phyloP scores from a whole-genome alignment of 2,329 filamentous ascomycete species.

The Arthrinium puccinioides region DNA sequence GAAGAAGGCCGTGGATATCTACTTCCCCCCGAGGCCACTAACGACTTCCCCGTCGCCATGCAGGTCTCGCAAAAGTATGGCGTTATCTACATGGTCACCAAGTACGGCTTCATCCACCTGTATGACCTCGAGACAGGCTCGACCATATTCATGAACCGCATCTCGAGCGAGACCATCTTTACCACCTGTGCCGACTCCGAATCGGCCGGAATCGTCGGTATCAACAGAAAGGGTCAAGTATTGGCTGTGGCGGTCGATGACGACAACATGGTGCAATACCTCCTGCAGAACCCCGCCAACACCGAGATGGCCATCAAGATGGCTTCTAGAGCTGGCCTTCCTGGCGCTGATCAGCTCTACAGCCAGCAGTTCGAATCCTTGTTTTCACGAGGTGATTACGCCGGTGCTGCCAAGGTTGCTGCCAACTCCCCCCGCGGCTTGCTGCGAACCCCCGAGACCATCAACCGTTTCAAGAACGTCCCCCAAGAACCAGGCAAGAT shows the following conservation, averaged over 20 bases:
- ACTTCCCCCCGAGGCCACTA: constrained; percentile 94
- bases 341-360: constrained; percentile 90
- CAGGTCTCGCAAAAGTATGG: constrained; percentile 96
- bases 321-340: constrained; percentile 86
- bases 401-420: constrained; percentile 88
- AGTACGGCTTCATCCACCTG: constrained; percentile 97
- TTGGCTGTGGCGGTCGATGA: constrained; percentile 92
- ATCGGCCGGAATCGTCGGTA: constrained; percentile 82
- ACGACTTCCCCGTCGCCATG: constrained; percentile 96
- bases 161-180: constrained; percentile 98
- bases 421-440: constrained; percentile 96
- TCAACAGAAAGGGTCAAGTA: constrained; percentile 97
- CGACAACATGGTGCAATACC: constrained; percentile 82
- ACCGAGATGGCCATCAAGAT: constrained; percentile 91
- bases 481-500: constrained; percentile 78
- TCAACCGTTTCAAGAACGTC: constrained; percentile 88
- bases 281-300: constrained; percentile 94
- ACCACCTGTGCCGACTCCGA: constrained; percentile 80
- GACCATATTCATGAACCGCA: constrained; percentile 99
- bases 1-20: constrained; percentile 96
- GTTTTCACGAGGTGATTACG: constrained; percentile 70
- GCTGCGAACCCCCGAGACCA: constrained; percentile 87
- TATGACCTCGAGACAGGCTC: constrained; percentile 95
- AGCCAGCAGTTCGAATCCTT: constrained; percentile 88
- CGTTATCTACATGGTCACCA: constrained; percentile 94